A percentile compares a stretch with the other conserved stretches of the same genome.
phyloP scores from a whole-genome alignment of 495 filamentous ascomycete genomes.

The Xylaria nigripes region DNA sequence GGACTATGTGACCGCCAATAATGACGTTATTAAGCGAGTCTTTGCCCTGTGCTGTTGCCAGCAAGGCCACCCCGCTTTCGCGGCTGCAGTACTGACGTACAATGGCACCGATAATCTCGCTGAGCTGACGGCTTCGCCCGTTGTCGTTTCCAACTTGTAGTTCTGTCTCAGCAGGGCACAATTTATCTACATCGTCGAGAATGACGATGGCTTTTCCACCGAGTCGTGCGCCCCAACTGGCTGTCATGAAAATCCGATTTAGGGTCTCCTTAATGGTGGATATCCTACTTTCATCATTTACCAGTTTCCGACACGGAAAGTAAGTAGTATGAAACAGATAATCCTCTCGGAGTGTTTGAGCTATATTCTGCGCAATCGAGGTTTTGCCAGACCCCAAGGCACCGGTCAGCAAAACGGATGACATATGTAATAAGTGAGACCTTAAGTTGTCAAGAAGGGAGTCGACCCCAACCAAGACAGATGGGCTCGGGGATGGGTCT shows the following conservation, averaged over 20 bases:
- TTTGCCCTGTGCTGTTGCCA: conserved; percentile 89
- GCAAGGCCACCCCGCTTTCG: conserved; percentile 71
- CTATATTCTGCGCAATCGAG: conserved; percentile 53
- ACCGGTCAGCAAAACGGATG: conserved; percentile 81
- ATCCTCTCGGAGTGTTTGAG: conserved; percentile 54
- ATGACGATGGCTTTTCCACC: conserved; percentile 77
- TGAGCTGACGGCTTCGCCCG: conserved; percentile 81
- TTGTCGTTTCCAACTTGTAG: conserved; percentile 88
- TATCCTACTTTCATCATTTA: conserved; percentile 80
- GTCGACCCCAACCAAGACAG: conserved; percentile 81
- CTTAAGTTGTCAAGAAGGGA: conserved; percentile 59
- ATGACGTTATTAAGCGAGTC: conserved; percentile 76
- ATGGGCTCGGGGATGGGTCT: conserved; percentile 41
- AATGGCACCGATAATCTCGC: conserved; percentile 76
- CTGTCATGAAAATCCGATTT: conserved; percentile 72
- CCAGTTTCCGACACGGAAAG: conserved; percentile 72
- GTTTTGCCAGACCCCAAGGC: conserved; percentile 87
- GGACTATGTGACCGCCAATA: conserved; percentile 69
- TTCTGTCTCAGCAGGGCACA: conserved; percentile 89
- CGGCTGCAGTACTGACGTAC: conserved; percentile 67
- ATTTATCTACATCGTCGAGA: conserved; percentile 83
- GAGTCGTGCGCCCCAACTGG: conserved; percentile 79
- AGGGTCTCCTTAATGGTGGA: conserved; percentile 85
- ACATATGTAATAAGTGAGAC: conserved; percentile 68
- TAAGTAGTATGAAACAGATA: conserved; percentile 69